These are phyloP conservation scores for Apostasia ramifera DNA, from an alignment of 106 monocot genomes.

Conservation along the genomic window DNA sequence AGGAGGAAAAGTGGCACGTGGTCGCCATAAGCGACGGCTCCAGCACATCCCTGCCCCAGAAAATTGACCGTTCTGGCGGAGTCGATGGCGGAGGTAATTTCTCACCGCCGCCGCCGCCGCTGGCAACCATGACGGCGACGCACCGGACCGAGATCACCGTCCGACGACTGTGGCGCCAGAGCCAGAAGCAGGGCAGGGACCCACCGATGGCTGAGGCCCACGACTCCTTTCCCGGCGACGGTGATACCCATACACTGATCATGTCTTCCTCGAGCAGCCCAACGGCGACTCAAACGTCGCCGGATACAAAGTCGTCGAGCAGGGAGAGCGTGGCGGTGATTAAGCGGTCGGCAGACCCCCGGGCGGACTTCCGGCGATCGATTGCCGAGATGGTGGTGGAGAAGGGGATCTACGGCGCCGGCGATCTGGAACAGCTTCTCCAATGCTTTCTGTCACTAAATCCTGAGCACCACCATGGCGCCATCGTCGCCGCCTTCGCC, in stretches of 20 bases:
- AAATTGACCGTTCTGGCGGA: not conserved
- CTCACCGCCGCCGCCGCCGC: not conserved
- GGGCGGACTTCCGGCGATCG: constrained; percentile 70
- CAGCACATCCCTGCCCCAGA: not conserved
- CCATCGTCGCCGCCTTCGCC: constrained; percentile 54
- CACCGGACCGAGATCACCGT: not conserved
- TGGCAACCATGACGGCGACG: not conserved
- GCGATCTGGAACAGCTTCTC: constrained; percentile 58
- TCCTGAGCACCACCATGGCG: constrained; percentile 39
- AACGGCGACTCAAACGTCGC: constrained; percentile 1
- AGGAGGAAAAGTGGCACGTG: constrained; percentile 59
- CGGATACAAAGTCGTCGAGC: constrained; percentile 17
- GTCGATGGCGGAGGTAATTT: constrained; percentile 1
- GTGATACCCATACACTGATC: constrained; percentile 11
- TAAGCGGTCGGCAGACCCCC: constrained; percentile 67
- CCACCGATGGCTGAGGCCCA: not conserved
- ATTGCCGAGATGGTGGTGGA: constrained; percentile 91
- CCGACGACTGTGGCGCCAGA: constrained; percentile 18
- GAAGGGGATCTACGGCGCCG: constrained; percentile 63
- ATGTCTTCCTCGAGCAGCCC: constrained; percentile 11
- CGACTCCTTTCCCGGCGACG: not conserved
- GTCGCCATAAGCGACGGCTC: constrained; percentile 5
- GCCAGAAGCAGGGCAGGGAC: constrained; percentile 2
- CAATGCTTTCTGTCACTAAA: constrained; percentile 77
- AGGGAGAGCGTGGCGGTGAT: constrained; percentile 69